These are phyloP conservation scores for Senna tora DNA, from an alignment of 306 rosid genomes.

Conservation along the genomic window DNA sequence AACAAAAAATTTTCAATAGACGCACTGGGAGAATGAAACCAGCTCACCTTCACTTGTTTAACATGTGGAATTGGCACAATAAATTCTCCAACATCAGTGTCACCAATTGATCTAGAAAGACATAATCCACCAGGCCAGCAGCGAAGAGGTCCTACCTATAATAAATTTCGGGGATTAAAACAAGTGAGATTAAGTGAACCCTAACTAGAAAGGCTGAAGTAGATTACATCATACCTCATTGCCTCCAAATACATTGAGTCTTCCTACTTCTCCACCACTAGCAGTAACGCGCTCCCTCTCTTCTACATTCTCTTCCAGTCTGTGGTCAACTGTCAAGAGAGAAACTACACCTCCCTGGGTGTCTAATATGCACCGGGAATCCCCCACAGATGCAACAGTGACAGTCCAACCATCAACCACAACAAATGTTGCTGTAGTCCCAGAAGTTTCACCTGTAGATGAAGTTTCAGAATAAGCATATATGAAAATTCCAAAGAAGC, in stretches of 20 bases:
- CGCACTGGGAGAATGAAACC: conserved; percentile 17
- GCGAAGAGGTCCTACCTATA: conserved; percentile 96
- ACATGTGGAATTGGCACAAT: conserved; percentile 98
- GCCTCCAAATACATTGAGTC: conserved; percentile 93
- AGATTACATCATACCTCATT: conserved; percentile 65
- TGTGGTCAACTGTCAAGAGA: conserved; percentile 93
- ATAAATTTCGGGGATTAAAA: conserved; percentile 30
- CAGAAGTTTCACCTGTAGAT: conserved; percentile 92
- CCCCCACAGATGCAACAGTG: conserved; percentile 98
- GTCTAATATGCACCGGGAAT: conserved; percentile 96
- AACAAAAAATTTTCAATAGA: conserved; percentile 16
- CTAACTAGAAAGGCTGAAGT: conserved; percentile 29
- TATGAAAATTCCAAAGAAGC: conserved; percentile 10
- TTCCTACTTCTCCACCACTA: conserved; percentile 99
- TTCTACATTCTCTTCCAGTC: conserved; percentile 93
- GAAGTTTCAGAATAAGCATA: conserved; percentile 29
- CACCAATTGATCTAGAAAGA: conserved; percentile 97
- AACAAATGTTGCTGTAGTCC: conserved; percentile 97
- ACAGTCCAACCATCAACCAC: conserved; percentile 94
- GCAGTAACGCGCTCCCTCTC: conserved; percentile 99
- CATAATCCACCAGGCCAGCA: conserved; percentile 99
- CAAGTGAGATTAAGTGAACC: conserved; percentile 22
- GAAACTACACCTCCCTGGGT: conserved; percentile 93
- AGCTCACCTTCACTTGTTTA: conserved; percentile 93
- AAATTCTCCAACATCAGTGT: conserved; percentile 97